Evolutionary conservation across 305 asterid genomes (phyloP), one percentile per base, ranked within the genome.

Genomic region (Euphrasia arctica): DNA sequence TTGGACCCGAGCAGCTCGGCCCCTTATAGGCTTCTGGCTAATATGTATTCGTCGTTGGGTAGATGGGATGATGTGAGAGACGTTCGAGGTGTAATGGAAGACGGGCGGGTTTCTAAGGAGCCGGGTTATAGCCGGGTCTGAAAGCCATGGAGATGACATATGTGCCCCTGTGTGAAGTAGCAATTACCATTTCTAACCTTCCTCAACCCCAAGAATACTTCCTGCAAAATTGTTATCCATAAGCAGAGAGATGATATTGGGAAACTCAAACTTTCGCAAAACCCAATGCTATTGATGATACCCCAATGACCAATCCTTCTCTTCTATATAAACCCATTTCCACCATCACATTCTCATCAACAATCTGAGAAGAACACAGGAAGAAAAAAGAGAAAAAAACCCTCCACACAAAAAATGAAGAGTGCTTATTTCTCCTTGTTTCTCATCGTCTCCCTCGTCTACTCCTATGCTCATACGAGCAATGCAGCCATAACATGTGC

Each of bases 51-150:
- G 47, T 83, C 97, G 4, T 72, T 82, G 36, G 91, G 79, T 36
- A 82, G 89, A 82, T 90, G 97, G 96, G 86, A 80, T 68, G 97
- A 87, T 49, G 91, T 87, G 9, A 78, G 74, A 60, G 72, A 72
- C 55, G 73, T 81, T 59, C 77, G 90, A 77, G 71, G 69, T 54
- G 42, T 75, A 71, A 85, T 85, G 95, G 66, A 58, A 15, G 78
- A 70, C 70, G 47, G 67, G 70, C 75, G 77, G 63, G 80, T 83
- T 8, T 50, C 48, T 5, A 84, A 90, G 74, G 83, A 81, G 78
- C 87, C 95, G 27, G 95, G 92, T 55, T 85, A 60, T 71, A 90
- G 95, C 73, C 77, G 90, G 95, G 78, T 83, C 43, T 74, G 76
- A 78, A 66, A 58, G 76, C 75, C 64, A 60, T 51, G 12, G 11